These are phyloP conservation scores for Colletotrichum chrysophilum DNA, from an alignment of 2,329 filamentous ascomycete species.

Conservation along the genomic window DNA sequence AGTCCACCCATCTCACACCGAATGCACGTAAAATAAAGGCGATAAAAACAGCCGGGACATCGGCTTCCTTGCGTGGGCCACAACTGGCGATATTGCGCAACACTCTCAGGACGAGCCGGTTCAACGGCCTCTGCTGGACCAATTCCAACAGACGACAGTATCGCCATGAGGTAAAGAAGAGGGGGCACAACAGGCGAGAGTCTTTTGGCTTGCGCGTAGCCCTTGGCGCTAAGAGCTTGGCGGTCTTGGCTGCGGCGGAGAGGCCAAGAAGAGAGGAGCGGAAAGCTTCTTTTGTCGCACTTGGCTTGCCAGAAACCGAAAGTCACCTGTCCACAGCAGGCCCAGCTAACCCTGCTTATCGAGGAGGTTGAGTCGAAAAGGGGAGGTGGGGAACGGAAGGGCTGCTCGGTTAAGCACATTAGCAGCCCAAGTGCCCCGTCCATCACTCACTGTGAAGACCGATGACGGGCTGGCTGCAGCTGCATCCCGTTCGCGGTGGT, in stretches of 20 bases:
- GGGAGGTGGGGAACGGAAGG: background rate
- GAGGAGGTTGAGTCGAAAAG: slow-evolving; percentile 6
- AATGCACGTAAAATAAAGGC: background rate
- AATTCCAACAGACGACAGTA: background rate
- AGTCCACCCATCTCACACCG: background rate
- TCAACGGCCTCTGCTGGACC: slow-evolving; percentile 10
- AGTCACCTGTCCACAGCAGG: background rate
- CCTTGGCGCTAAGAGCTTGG: slow-evolving; percentile 18
- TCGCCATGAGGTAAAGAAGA: slow-evolving; percentile 1
- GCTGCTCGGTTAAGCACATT: background rate
- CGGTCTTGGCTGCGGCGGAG: slow-evolving; percentile 22
- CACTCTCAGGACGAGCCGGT: slow-evolving; percentile 18
- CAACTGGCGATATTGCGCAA: slow-evolving; percentile 19
- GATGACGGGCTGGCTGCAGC: background rate
- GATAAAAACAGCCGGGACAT: background rate
- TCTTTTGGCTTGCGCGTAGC: slow-evolving; percentile 18
- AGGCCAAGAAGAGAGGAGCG: slow-evolving; percentile 22
- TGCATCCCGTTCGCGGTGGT: background rate
- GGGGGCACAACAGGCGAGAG: slow-evolving; percentile 4
- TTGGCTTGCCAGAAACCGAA: slow-evolving; percentile 8
- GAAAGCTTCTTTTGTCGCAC: slow-evolving; percentile 20
- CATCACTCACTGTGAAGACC: background rate
- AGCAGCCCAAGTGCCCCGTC: background rate
- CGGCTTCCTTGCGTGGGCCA: slow-evolving; percentile 17
- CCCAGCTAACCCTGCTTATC: background rate